Percentiles rank a stretch among this genome's conserved stretches.
phyloP scores from a whole-genome alignment of 2,329 filamentous ascomycete genomes.

The Exophiala phaeomuriformis region DNA sequence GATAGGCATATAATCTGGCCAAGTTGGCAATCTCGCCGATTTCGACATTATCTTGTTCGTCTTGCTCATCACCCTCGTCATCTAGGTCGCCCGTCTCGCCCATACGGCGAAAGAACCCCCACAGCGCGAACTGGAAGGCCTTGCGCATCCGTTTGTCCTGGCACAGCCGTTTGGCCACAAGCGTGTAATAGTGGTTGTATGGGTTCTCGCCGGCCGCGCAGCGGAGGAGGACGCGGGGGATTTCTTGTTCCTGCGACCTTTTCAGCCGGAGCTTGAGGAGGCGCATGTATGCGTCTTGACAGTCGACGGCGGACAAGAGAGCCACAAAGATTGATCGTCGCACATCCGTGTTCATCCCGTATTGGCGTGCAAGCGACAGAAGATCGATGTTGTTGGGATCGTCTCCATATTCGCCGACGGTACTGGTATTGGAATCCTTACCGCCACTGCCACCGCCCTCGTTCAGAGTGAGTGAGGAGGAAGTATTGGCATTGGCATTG shows the following conservation, averaged over 20 bases:
- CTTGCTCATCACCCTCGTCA: constrained; percentile 48
- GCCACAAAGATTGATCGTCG: constrained; percentile 88
- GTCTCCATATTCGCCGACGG: constrained; percentile 28
- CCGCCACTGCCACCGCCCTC: too few species aligned
- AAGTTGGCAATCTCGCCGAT: constrained; percentile 59
- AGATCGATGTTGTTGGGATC: constrained; percentile 53
- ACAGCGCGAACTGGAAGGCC: constrained; percentile 79
- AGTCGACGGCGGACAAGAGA: constrained; percentile 77
- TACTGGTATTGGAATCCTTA: constrained; percentile 10
- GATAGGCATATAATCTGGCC: constrained; percentile 57
- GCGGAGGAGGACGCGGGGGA: constrained; percentile 79
- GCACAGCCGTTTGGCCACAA: constrained; percentile 74
- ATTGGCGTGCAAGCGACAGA: constrained; percentile 63
- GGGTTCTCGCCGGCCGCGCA: constrained; percentile 73
- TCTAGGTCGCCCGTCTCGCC: constrained; percentile 71
- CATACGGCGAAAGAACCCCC: constrained; percentile 75
- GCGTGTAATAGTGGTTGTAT: constrained; percentile 90
- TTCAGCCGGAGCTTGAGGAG: constrained; percentile 78
- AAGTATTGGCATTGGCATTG: too few species aligned
- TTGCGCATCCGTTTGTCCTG: constrained; percentile 66
- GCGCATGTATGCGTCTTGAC: constrained; percentile 72
- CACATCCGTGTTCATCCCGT: constrained; percentile 80
- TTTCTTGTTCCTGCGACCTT: constrained; percentile 75
- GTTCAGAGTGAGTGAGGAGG: too few species aligned
- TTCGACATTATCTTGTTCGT: constrained; percentile 39